phyloP scores from a whole-genome alignment of 352 stramenopile genomes.

The Pythium periplocum region DNA sequence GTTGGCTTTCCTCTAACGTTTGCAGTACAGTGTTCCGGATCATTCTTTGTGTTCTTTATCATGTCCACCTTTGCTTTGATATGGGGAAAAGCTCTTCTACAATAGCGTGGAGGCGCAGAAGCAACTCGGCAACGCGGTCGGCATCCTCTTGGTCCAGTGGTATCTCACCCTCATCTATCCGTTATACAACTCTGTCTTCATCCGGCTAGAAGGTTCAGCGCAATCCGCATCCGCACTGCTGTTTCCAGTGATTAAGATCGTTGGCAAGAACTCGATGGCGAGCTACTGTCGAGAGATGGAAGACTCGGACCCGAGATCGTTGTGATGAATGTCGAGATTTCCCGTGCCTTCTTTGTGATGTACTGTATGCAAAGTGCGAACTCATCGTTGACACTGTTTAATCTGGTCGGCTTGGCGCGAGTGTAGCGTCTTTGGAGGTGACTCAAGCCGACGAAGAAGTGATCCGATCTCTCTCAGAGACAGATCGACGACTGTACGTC shows the following conservation, averaged over 20 bases:
- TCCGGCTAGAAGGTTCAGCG: not conserved
- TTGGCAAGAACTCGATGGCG: conserved; percentile 16
- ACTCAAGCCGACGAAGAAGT: not conserved
- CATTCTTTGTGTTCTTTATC: conserved; percentile 1
- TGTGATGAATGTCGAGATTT: not conserved
- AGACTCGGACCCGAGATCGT: conserved; percentile 27
- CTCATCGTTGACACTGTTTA: conserved; percentile 15
- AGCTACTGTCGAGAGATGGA: conserved; percentile 14
- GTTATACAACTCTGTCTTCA: conserved; percentile 3
- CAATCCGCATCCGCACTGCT: conserved; percentile 1
- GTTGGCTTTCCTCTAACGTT: conserved; percentile 37
- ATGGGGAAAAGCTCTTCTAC: conserved; percentile 5
- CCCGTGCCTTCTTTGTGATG: conserved; percentile 34
- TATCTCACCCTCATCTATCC: conserved; percentile 6
- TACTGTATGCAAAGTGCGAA: conserved; percentile 38
- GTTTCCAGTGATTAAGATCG: conserved; percentile 2
- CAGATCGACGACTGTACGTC: not conserved
- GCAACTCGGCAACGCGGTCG: not conserved
- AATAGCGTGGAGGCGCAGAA: not conserved
- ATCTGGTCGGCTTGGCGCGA: too few species aligned
- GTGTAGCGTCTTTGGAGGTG: too few species aligned
- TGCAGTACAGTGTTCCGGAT: conserved; percentile 15
- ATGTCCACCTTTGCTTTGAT: conserved; percentile 4
- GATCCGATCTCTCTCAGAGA: not conserved
- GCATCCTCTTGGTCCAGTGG: conserved; percentile 2